phyloP scores from a whole-genome alignment of 1,284 basidiomycete species.

The Leucoagaricus sp. region DNA sequence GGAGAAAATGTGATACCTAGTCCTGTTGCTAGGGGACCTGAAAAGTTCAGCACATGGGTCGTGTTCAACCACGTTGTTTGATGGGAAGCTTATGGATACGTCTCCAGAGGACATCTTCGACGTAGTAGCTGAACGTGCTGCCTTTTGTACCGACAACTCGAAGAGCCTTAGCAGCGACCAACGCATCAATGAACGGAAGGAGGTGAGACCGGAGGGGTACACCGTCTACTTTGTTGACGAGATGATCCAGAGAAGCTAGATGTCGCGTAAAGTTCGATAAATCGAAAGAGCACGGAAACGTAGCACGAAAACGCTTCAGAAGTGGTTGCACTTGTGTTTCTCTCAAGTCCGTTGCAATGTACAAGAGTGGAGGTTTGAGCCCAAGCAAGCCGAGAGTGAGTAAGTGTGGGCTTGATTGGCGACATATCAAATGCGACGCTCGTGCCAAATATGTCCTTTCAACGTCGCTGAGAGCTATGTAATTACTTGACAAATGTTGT shows the following conservation, averaged over 20 bases:
- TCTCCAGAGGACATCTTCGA: slow-evolving; percentile 67
- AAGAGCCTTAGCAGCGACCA: slow-evolving; percentile 59
- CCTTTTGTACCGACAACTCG: slow-evolving; percentile 65
- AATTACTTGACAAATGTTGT: neutral
- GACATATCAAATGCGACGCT: neutral
- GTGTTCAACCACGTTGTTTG: slow-evolving; percentile 49
- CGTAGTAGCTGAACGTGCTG: slow-evolving; percentile 75
- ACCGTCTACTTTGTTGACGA: slow-evolving; percentile 56
- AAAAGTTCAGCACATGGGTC: neutral
- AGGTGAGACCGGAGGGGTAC: slow-evolving; percentile 51
- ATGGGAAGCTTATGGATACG: slow-evolving; percentile 55
- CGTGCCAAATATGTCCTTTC: neutral
- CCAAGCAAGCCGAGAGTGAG: neutral
- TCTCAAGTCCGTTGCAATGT: slow-evolving; percentile 68
- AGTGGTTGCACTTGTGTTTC: slow-evolving; percentile 46
- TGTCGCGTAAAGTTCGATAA: slow-evolving; percentile 55
- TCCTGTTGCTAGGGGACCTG: neutral
- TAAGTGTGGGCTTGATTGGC: neutral
- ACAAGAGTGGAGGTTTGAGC: slow-evolving; percentile 62
- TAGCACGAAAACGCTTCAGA: slow-evolving; percentile 49
- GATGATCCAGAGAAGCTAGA: slow-evolving; percentile 36
- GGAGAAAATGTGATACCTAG: neutral
- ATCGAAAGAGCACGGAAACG: slow-evolving; percentile 74
- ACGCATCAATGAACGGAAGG: slow-evolving; percentile 67
- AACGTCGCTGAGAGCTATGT: neutral